Conservation (phyloP, 768 basidiomycete genomes). For the Leccinum boreale region DNA sequence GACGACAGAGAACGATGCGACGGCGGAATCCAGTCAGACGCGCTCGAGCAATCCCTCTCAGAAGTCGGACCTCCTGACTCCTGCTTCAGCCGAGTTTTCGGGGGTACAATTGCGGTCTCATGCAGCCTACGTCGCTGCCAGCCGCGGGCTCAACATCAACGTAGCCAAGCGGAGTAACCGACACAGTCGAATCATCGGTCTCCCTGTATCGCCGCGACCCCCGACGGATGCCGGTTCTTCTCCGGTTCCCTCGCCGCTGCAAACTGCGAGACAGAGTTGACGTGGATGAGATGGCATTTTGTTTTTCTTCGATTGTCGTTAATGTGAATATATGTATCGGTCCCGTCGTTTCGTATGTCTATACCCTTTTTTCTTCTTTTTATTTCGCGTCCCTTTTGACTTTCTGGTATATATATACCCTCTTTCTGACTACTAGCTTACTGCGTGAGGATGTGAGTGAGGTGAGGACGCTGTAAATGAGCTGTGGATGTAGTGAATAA, state of each 20-base stretch:
- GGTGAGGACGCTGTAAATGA: too few relatives aligned
- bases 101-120: conserved; percentile 39
- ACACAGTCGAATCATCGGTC: conserved; percentile 60
- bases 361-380: conserved; percentile 27
- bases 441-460: not conserved
- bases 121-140: conserved; percentile 61
- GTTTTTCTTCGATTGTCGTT: not conserved
- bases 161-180: conserved; percentile 57
- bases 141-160: conserved; percentile 67
- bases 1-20: conserved; percentile 56
- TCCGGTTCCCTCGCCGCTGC: conserved; percentile 17
- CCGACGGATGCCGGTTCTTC: conserved; percentile 12
- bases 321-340: conserved; percentile 12
- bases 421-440: conserved; percentile 10
- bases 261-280: conserved; percentile 27
- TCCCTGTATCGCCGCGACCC: conserved; percentile 47
- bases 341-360: conserved; percentile 15
- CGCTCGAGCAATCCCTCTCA: conserved; percentile 39
- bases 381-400: not conserved
- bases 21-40: conserved; percentile 41
- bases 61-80: conserved; percentile 16
- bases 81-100: conserved; percentile 25
- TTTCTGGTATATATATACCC: conserved; percentile 16
- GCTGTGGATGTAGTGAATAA: too few relatives aligned
- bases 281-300: not conserved